Evolutionary conservation across 768 basidiomycete genomes (phyloP), one percentile per base, ranked within the genome.

Genomic region (Hericium erinaceus): DNA sequence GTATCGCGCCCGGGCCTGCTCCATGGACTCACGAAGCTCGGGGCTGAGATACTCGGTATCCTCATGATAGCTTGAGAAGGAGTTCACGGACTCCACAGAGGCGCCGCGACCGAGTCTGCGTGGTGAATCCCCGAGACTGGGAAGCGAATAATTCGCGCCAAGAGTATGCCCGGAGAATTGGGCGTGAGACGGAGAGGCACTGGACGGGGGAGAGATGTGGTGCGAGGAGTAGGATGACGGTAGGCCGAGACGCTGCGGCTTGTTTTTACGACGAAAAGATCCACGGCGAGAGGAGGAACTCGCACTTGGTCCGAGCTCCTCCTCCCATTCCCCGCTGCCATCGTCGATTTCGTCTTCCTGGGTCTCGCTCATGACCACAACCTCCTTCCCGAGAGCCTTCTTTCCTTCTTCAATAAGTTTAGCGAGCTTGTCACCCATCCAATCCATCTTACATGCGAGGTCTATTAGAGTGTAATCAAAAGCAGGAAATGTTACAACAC

Each of bases 331-430:
- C 8, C 81, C 87, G 7, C 75, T 77, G 2, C 87, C 89, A 64
- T 91, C 89, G 60, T 91, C 90, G 3, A 83, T 80, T 63, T 84
- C 84, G 58, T 90, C 89, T 62, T 89, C 87, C 57, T 83, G 75
- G 4, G 77, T 75, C 50, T 90, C 89, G 59, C 82, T 83, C 79
- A 84, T 81, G 4, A 90, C 81, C 9, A 92, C 89, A 15, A 93
- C 77, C 66, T 92, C 89, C n/a, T 79, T 74, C 13, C 79, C 81
- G 7, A 93, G 76, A 0, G 91, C 91, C 49, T 79, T 82, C 66
- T 87, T 83, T 15, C 91, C 91, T 64, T 92, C 83, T 64, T 83
- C 81, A 61, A 93, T 92, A 53, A 92, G 79, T 59, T 71, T 72
- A 26, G 80, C 69, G 33, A 93, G 78, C 61, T 80, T 82, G 60